Conservation (phyloP, 2,329 filamentous ascomycete species). For the Epichloe uncinata region DNA sequence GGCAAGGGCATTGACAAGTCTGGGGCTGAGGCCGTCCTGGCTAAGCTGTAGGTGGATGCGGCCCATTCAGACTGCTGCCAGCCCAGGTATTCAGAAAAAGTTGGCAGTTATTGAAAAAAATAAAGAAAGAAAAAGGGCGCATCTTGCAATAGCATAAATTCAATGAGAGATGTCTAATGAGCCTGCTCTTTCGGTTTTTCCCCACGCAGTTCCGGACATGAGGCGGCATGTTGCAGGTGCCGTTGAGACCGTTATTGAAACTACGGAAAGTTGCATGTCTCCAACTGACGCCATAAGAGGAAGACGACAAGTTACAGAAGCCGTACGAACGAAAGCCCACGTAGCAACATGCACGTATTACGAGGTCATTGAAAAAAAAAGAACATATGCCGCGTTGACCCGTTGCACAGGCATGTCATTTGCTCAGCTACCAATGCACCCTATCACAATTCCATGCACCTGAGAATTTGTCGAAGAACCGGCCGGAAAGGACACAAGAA, state of each 20-base stretch:
- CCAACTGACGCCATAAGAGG: no score
- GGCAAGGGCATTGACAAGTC: constrained; percentile 34
- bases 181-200: background rate
- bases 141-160: background rate
- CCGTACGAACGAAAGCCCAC: background rate
- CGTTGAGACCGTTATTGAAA: no score
- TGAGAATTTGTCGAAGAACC: constrained; percentile 26
- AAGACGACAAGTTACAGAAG: background rate
- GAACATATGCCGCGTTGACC: background rate
- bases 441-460: constrained; percentile 29
- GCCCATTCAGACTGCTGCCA: no score
- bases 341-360: background rate
- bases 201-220: no score
- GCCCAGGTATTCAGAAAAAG: no score
- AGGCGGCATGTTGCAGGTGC: no score
- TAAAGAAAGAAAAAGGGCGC: background rate
- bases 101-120: background rate
- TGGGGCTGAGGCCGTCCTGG: constrained; percentile 39
- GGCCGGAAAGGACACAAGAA: constrained; percentile 30
- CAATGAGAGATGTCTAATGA: background rate
- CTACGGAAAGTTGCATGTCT: no score
- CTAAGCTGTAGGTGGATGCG: constrained; percentile 30
- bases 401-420: constrained; percentile 15
- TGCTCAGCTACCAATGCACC: constrained; percentile 29
- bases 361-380: background rate